A percentile compares a stretch with the other conserved stretches of the same genome.
Conservation (phyloP, 345 rosid species). For the Euphorbia tirucalli region DNA sequence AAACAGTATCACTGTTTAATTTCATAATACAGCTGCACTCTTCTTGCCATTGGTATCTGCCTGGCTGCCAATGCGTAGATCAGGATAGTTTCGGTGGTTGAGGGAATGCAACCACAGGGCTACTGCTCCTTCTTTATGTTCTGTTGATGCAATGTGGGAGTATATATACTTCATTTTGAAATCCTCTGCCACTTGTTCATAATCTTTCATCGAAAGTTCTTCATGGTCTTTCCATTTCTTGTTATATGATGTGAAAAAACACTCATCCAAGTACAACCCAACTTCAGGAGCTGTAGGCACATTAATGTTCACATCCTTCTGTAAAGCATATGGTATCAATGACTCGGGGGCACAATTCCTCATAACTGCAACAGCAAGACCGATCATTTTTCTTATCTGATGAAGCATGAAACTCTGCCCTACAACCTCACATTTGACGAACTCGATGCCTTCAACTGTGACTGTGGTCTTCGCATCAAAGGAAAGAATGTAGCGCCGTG, state of each 20-base stretch:
- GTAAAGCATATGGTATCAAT: slow-evolving; percentile 58
- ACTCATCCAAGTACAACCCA: slow-evolving; percentile 92
- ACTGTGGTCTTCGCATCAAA: slow-evolving; percentile 55
- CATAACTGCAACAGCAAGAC: slow-evolving; percentile 84
- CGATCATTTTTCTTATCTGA: slow-evolving; percentile 91
- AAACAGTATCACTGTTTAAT: too few relatives aligned
- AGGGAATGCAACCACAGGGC: slow-evolving; percentile 94
- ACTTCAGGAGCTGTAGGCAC: slow-evolving; percentile 98
- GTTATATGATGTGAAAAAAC: slow-evolving; percentile 77
- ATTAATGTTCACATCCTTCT: slow-evolving; percentile 61
- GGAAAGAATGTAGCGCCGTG: slow-evolving; percentile 64
- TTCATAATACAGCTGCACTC: too few relatives aligned
- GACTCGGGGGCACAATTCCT: slow-evolving; percentile 79
- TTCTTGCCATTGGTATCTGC: not conserved
- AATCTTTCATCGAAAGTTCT: slow-evolving; percentile 76
- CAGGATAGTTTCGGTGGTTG: slow-evolving; percentile 79
- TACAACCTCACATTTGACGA: slow-evolving; percentile 89
- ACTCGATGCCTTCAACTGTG: slow-evolving; percentile 68
- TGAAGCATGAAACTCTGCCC: slow-evolving; percentile 99
- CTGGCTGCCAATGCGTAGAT: slow-evolving; percentile 27
- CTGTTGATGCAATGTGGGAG: slow-evolving; percentile 75
- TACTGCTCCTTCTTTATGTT: slow-evolving; percentile 77
- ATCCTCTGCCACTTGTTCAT: slow-evolving; percentile 63
- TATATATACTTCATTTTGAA: slow-evolving; percentile 83
- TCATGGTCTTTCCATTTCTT: slow-evolving; percentile 84